phyloP scores from a whole-genome alignment of 371 early-diverging fungal genomes.

The Rhizopus delemar region DNA sequence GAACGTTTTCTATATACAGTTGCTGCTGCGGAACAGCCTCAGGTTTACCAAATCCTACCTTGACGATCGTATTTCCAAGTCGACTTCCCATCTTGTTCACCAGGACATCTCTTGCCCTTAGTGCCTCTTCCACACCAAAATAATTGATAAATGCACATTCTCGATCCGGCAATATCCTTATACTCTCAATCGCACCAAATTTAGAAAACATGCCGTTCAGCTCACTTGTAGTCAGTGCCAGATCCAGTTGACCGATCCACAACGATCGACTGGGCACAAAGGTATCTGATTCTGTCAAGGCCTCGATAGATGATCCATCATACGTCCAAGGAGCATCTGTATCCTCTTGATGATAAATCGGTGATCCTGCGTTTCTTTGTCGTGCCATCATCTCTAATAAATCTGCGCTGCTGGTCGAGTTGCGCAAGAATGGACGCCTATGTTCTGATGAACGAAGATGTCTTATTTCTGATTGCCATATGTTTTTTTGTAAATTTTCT shows the following conservation, averaged over 20 bases:
- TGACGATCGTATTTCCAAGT: slow-evolving; percentile 62
- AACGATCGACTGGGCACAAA: slow-evolving; percentile 55
- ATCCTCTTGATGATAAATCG: slow-evolving; percentile 1
- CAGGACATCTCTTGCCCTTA: slow-evolving; percentile 77
- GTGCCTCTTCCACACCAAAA: slow-evolving; percentile 62
- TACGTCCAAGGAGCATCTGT: neutral
- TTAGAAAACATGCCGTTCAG: slow-evolving; percentile 77
- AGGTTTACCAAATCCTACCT: slow-evolving; percentile 90
- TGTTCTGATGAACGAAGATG: neutral
- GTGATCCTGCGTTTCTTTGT: slow-evolving; percentile 21
- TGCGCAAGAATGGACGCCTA: slow-evolving; percentile 18
- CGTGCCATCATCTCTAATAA: slow-evolving; percentile 42
- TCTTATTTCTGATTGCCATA: neutral
- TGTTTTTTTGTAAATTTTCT: slow-evolving; percentile 4
- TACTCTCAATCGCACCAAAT: slow-evolving; percentile 91
- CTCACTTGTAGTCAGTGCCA: slow-evolving; percentile 71
- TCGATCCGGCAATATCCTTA: slow-evolving; percentile 84
- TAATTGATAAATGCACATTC: slow-evolving; percentile 56
- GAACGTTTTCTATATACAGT: slow-evolving; percentile 2
- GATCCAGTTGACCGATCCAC: slow-evolving; percentile 93
- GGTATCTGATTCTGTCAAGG: no score
- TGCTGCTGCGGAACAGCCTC: slow-evolving; percentile 50
- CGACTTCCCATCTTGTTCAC: slow-evolving; percentile 63
- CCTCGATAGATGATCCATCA: no score
- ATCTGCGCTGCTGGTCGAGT: slow-evolving; percentile 45